These are phyloP conservation scores for Botrytis tulipae DNA, from an alignment of 2,329 filamentous ascomycete genomes.

Conservation along the genomic window DNA sequence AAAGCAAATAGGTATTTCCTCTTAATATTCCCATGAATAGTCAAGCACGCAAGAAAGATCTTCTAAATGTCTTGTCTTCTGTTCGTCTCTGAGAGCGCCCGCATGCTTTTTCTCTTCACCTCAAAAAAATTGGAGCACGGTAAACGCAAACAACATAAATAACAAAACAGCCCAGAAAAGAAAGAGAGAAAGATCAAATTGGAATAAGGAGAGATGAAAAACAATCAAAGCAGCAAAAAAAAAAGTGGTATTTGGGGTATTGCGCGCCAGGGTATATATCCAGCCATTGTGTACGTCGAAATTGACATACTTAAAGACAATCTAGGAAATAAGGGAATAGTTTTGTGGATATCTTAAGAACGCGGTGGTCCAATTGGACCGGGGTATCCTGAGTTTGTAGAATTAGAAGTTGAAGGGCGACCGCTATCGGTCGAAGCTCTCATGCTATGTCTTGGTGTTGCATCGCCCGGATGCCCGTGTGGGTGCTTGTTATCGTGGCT, in stretches of 20 bases:
- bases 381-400: conserved; percentile 93
- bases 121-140: conserved; percentile 20
- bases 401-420: conserved; percentile 91
- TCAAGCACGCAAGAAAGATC: conserved; percentile 22
- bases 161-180: conserved; percentile 13
- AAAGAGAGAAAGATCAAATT: conserved; percentile 25
- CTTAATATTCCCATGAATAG: conserved; percentile 30
- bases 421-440: conserved; percentile 88
- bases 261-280: conserved; percentile 42
- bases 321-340: conserved; percentile 37
- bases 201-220: conserved; percentile 24
- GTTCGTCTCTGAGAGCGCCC: conserved; percentile 20
- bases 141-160: conserved; percentile 12
- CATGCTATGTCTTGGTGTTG: conserved; percentile 78
- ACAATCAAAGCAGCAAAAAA: conserved; percentile 33
- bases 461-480: conserved; percentile 68
- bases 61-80: conserved; percentile 35
- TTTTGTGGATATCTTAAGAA: conserved; percentile 45
- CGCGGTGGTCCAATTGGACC: conserved; percentile 86
- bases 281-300: conserved; percentile 34
- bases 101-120: conserved; percentile 31
- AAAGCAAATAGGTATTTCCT: conserved; percentile 40
- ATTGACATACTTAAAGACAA: conserved; percentile 24
- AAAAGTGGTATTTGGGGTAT: conserved; percentile 37
- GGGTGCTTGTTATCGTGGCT: conserved; percentile 62